Evolutionary conservation across 2,329 filamentous ascomycete genomes (phyloP).

Genomic region (Phyllosticta citribraziliensis): DNA sequence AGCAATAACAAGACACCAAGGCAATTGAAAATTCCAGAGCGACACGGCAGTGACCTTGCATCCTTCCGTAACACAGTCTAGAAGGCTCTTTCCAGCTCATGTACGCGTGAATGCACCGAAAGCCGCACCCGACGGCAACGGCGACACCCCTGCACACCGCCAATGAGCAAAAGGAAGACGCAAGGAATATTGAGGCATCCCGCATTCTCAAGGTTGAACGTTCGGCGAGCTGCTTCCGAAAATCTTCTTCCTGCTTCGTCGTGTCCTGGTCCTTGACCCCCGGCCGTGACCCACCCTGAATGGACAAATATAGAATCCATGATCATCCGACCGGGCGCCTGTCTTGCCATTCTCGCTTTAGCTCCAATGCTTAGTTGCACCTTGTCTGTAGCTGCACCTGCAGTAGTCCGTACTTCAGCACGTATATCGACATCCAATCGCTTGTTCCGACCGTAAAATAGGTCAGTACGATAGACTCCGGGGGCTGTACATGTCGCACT

Average conservation of each 20-base stretch:
- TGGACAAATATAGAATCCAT: neutral
- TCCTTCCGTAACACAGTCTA: neutral
- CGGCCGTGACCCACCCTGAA: neutral
- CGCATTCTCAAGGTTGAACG: neutral
- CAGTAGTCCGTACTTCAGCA: neutral
- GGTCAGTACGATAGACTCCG: neutral
- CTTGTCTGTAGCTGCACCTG: neutral
- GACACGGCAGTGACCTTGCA: neutral
- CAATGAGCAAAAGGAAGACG: neutral
- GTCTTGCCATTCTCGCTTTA: neutral
- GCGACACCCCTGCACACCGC: neutral
- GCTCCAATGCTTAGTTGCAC: neutral
- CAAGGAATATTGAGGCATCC: neutral
- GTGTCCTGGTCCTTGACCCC: neutral
- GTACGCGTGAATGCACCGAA: neutral
- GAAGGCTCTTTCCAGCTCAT: neutral
- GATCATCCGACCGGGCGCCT: neutral
- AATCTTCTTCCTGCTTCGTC: neutral
- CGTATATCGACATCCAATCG: neutral
- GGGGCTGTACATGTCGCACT: neutral
- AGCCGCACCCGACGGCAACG: neutral
- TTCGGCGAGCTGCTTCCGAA: neutral
- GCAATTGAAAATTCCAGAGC: neutral
- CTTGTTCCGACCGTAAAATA: neutral
- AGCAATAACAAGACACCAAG: neutral